Evolutionary conservation across 1,139 yeast genomes (phyloP).

Genomic region (Nakaseomyces uthaithaninus): DNA sequence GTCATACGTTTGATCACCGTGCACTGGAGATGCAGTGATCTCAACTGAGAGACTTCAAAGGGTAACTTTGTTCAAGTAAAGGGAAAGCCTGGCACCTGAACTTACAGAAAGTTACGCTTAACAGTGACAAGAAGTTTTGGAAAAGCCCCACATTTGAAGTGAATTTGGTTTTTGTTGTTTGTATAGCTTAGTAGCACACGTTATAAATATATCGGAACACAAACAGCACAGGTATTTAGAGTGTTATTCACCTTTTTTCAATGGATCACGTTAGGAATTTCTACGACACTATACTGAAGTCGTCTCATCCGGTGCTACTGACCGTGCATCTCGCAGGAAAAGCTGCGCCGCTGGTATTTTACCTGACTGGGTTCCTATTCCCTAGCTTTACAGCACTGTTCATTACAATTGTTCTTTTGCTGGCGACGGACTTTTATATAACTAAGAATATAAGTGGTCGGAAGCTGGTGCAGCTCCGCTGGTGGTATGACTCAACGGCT

Average conservation of each 20-base stretch:
- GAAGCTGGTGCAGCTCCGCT: conserved; percentile 79
- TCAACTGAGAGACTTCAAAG: too few species aligned
- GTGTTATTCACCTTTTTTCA: too few species aligned
- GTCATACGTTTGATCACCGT: neutral
- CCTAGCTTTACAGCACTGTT: conserved; percentile 41
- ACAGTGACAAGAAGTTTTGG: too few species aligned
- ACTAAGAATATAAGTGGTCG: conserved; percentile 87
- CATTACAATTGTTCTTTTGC: conserved; percentile 62
- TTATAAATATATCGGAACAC: too few species aligned
- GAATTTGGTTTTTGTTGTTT: too few species aligned
- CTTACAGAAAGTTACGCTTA: too few species aligned
- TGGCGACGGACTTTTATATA: conserved; percentile 91
- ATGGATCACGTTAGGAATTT: conserved; percentile 30
- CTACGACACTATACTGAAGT: conserved; percentile 30
- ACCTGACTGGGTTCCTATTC: conserved; percentile 29
- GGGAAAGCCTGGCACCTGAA: too few species aligned
- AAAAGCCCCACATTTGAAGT: too few species aligned
- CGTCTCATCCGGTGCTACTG: conserved; percentile 30
- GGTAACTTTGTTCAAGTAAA: too few species aligned
- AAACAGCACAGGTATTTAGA: too few species aligned
- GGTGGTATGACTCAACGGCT: conserved; percentile 69
- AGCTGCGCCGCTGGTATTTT: conserved; percentile 29
- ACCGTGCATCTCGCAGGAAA: conserved; percentile 28
- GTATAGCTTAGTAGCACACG: too few species aligned
- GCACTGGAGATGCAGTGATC: too few species aligned